A percentile compares a stretch with the other conserved stretches of the same genome.
These are phyloP conservation scores for Tricholoma sp. DNA, from an alignment of 768 basidiomycete genomes.

Conservation along the genomic window DNA sequence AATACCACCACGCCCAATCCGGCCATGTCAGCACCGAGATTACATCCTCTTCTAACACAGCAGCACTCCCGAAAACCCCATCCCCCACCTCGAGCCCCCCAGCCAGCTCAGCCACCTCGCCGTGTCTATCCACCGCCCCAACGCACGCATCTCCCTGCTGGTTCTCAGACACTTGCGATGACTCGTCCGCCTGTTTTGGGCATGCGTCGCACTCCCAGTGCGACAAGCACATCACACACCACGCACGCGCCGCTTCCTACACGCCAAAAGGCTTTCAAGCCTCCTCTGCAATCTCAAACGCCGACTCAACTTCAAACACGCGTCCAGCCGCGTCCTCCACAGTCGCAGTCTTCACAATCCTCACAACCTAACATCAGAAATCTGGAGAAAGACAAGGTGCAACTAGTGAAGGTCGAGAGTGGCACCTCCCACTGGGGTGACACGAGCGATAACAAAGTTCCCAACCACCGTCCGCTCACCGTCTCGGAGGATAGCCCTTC, in stretches of 20 bases:
- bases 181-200: conserved; percentile 30
- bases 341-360: neutral
- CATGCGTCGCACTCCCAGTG: conserved; percentile 32
- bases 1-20: neutral
- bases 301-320: conserved; percentile 12
- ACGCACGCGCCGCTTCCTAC: conserved; percentile 19
- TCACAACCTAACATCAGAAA: neutral
- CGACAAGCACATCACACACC: conserved; percentile 5
- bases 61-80: conserved; percentile 4
- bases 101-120: neutral
- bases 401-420: neutral
- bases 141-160: conserved; percentile 11
- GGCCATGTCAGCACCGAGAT: conserved; percentile 2
- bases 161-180: conserved; percentile 10
- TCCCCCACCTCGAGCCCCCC: conserved; percentile 6
- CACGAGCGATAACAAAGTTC: neutral
- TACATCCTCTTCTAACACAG: conserved; percentile 15
- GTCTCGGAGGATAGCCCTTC: no score
- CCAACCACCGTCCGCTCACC: neutral
- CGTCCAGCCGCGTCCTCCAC: neutral
- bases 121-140: conserved; percentile 1
- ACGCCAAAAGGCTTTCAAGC: conserved; percentile 32
- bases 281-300: conserved; percentile 26
- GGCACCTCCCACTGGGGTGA: neutral
- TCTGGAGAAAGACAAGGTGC: neutral